phyloP scores from a whole-genome alignment of 202 grass and related monocot genomes.

The Brachypodium distachyon region DNA sequence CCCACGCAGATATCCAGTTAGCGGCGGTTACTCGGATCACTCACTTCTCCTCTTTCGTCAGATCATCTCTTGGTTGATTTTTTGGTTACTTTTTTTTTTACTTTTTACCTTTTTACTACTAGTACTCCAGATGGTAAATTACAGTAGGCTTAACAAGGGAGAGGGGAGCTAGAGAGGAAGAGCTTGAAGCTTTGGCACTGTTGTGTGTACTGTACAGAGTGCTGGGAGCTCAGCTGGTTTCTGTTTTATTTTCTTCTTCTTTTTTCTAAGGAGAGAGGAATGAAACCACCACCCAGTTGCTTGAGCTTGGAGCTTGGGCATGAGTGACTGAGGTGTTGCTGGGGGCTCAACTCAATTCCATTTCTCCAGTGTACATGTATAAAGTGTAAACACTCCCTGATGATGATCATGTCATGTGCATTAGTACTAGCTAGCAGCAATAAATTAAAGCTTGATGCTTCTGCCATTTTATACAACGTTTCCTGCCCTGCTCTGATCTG shows the following conservation, averaged over 20 bases:
- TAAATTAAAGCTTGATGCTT: background rate
- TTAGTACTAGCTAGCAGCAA: no score
- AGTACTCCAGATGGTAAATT: background rate
- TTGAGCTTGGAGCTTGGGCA: no score
- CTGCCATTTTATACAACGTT: no score
- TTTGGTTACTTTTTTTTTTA: background rate
- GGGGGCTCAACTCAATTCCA: background rate
- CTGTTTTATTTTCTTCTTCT: no score
- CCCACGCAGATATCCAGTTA: background rate
- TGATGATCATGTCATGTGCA: background rate
- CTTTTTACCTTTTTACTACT: background rate
- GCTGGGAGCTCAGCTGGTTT: conserved; percentile 38
- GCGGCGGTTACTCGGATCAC: background rate
- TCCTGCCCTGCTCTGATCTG: background rate
- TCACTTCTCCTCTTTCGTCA: background rate
- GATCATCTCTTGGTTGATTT: no score
- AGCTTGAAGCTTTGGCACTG: conserved; percentile 30
- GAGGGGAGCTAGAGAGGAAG: background rate
- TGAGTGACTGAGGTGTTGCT: conserved; percentile 1
- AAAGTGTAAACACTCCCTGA: background rate
- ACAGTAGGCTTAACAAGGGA: background rate
- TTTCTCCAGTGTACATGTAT: background rate
- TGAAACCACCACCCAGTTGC: background rate
- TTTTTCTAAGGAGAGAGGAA: background rate
- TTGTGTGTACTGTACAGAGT: conserved; percentile 19